Evolutionary conservation across 192 early-diverging fungal species (phyloP).

Genomic region (Paraglomus brasilianum): DNA sequence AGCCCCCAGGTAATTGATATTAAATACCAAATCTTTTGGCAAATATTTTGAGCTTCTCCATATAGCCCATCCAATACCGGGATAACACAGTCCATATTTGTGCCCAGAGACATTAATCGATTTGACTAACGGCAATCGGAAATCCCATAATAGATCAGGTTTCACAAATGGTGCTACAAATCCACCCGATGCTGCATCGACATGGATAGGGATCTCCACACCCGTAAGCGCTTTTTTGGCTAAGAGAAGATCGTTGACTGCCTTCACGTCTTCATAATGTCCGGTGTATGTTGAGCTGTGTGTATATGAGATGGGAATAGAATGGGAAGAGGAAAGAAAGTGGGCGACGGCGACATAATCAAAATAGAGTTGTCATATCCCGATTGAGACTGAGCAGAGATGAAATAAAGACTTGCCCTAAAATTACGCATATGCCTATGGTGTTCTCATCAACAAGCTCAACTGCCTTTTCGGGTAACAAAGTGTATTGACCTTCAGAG

Average conservation of each 20-base stretch:
- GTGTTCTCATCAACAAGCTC: slow-evolving; percentile 82
- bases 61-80: slow-evolving; percentile 81
- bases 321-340: too few species aligned
- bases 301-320: not conserved
- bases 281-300: slow-evolving; percentile 59
- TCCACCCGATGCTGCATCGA: slow-evolving; percentile 83
- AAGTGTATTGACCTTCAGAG: slow-evolving; percentile 45
- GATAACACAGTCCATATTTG: slow-evolving; percentile 84
- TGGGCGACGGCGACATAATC: not conserved
- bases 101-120: slow-evolving; percentile 84
- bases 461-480: slow-evolving; percentile 63
- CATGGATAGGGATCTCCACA: slow-evolving; percentile 75
- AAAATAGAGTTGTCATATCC: not conserved
- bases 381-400: too few species aligned
- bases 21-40: slow-evolving; percentile 74
- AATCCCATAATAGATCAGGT: slow-evolving; percentile 71
- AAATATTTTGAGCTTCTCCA: slow-evolving; percentile 69
- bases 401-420: slow-evolving; percentile 48
- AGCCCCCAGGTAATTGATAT: slow-evolving; percentile 71
- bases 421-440: slow-evolving; percentile 73
- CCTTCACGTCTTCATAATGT: slow-evolving; percentile 75
- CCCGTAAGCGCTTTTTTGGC: slow-evolving; percentile 60
- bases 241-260: slow-evolving; percentile 61
- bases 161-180: slow-evolving; percentile 84
- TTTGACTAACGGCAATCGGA: slow-evolving; percentile 58